Percentiles rank a stretch among this genome's conserved stretches.
Evolutionary conservation across 1,284 basidiomycete genomes (phyloP).

Genomic region (Nidula niveotomentosa): DNA sequence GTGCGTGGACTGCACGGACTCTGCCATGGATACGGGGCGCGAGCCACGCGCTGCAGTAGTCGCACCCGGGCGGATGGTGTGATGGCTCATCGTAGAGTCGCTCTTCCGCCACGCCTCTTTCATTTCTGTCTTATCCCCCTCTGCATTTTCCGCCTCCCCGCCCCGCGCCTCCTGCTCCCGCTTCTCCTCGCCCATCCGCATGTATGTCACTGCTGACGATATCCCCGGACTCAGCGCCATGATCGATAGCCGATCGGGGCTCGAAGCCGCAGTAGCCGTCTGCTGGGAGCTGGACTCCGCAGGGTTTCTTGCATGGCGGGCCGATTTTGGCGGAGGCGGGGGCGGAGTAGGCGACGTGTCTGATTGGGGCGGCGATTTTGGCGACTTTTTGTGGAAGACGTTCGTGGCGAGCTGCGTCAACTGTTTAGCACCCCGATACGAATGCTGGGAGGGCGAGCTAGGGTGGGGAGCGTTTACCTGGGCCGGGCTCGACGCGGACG

Average conservation of each 20-base stretch:
- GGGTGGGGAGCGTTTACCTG: conserved; percentile 8
- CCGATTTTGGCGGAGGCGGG: conserved; percentile 16
- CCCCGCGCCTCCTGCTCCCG: conserved; percentile 8
- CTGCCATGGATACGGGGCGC: conserved; percentile 72
- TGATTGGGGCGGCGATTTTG: conserved; percentile 6
- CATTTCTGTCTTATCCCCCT: conserved; percentile 6
- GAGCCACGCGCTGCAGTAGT: conserved; percentile 49
- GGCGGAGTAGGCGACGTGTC: conserved; percentile 5
- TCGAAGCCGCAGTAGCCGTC: conserved; percentile 1
- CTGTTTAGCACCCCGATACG: conserved; percentile 3
- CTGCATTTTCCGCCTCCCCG: conserved; percentile 1
- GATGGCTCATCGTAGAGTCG: conserved; percentile 72
- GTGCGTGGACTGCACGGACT: conserved; percentile 68
- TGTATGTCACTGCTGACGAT: conserved; percentile 43
- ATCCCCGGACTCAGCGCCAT: conserved; percentile 48
- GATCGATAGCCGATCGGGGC: conserved; percentile 35
- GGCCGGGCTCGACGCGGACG: conserved; percentile 9
- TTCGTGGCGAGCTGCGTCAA: conserved; percentile 16
- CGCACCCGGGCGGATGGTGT: conserved; percentile 61
- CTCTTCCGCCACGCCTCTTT: conserved; percentile 57
- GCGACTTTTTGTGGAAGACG: conserved; percentile 8
- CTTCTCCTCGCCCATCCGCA: conserved; percentile 29
- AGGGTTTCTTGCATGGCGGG: conserved; percentile 2
- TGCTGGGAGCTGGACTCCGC: not conserved
- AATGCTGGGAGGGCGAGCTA: not conserved